Evolutionary conservation across 257 asterid genomes (phyloP).

Genomic region (Dorcoceras hygrometricum): DNA sequence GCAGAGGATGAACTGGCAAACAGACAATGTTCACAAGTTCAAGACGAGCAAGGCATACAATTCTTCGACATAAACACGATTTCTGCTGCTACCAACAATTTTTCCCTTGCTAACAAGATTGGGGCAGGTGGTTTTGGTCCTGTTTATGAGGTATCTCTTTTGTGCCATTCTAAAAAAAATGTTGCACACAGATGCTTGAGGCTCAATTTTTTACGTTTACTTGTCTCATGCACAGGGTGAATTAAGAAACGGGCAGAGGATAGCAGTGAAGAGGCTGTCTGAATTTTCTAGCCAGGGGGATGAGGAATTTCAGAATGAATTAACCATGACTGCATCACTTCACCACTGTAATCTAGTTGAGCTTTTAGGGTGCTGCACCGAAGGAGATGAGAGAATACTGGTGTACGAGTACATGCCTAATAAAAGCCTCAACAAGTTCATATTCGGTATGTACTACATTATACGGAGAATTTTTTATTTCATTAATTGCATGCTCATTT

Average conservation of each 20-base stretch:
- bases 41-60: slow-evolving; percentile 12
- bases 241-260: slow-evolving; percentile 26
- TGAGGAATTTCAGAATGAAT: slow-evolving; percentile 40
- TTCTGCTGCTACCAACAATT: slow-evolving; percentile 38
- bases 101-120: slow-evolving; percentile 32
- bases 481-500: neutral
- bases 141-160: slow-evolving; percentile 37
- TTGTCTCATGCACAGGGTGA: slow-evolving; percentile 29
- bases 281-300: slow-evolving; percentile 36
- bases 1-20: slow-evolving; percentile 5
- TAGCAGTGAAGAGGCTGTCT: slow-evolving; percentile 41
- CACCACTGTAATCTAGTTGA: slow-evolving; percentile 44
- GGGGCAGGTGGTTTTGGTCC: slow-evolving; percentile 56
- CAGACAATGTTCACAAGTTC: slow-evolving; percentile 1
- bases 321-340: slow-evolving; percentile 30
- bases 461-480: neutral
- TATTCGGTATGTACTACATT: slow-evolving; percentile 28
- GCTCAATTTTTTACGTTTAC: neutral
- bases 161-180: neutral
- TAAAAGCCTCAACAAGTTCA: slow-evolving; percentile 36
- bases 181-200: neutral
- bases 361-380: slow-evolving; percentile 43
- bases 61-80: slow-evolving; percentile 19
- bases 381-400: slow-evolving; percentile 36
- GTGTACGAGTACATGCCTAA: slow-evolving; percentile 44